Base-by-base conservation (phyloP, 2,329 filamentous ascomycete genomes). In the Exserohilum turcica region DNA sequence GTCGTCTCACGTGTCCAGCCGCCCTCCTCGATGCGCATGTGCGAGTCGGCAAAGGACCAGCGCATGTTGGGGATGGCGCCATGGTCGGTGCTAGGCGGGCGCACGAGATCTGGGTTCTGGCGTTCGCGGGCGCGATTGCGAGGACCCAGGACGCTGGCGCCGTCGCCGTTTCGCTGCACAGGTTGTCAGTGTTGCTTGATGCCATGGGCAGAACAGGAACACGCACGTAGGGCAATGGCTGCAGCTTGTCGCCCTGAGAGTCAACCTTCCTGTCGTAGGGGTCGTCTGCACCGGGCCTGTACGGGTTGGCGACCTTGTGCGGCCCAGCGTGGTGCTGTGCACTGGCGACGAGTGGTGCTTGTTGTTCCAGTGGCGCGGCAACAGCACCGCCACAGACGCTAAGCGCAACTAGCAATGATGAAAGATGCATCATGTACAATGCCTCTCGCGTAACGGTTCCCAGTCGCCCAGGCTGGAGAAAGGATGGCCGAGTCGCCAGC, bases 1-100 rank as follows among this genome's bases (percentile, higher is more conserved):
- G 86, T 90, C 0, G 88, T 91, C 72, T 91, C 86, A 19, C 88
- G 81, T 1, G 88, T 89, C 89, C 89, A 92, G 47, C 89, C 88
- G 42, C 86, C 87, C 73, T 91, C 87, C 80, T 90, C 77, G 29
- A 79, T 78, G 31, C 77, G 75, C 13, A 77, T 73, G 49, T 80
- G 77, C 0, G 76, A 79, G 63, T 79, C 77, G 29, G 77, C 74
- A 54, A 78, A 79, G 16, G 73, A 76, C 88, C 88, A 91, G 54
- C 86, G 81, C 83, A 91, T 85, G 72, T 90, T 91, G 44, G 82
- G 76, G 68, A 91, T 78, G 61, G 82, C 84, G 31, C 88, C 88
- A 71, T 86, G 84, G 66, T 92, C 89, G 5, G 88, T 91, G 67
- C 83, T 86, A 0, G 88, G 88, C 15, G 89, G 88, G 16, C 88